Percentiles rank a stretch among this genome's conserved stretches.
Conservation (phyloP, 352 stramenopile genomes). For the Phytophthora fragariae region DNA sequence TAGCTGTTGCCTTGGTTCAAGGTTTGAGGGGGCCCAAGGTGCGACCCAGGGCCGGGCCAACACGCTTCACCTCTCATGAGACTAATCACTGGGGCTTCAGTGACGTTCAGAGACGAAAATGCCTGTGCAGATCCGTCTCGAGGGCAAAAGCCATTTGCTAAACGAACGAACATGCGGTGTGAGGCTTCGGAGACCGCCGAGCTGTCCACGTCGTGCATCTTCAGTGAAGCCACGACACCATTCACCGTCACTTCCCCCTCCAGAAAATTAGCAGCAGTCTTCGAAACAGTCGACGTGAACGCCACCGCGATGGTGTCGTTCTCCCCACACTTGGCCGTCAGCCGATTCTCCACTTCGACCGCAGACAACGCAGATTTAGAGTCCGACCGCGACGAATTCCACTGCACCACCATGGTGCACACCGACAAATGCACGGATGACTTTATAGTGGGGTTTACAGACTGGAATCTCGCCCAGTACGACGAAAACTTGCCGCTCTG, state of each 20-base stretch:
- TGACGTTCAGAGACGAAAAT: neutral
- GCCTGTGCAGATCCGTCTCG: constrained; percentile 22
- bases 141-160: constrained; percentile 34
- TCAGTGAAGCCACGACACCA: constrained; percentile 19
- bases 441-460: neutral
- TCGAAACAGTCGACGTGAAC: constrained; percentile 33
- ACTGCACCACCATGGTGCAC: constrained; percentile 41
- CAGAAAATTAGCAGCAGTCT: constrained; percentile 20
- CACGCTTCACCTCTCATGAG: neutral
- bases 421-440: constrained; percentile 3
- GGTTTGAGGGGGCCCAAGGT: neutral
- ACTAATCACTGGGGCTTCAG: neutral
- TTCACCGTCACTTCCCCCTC: constrained; percentile 31
- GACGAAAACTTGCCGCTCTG: constrained; percentile 24
- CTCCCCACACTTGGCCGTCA: constrained; percentile 22
- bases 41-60: neutral
- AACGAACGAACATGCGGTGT: constrained; percentile 42
- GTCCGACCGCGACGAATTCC: constrained; percentile 31
- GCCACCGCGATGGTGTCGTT: constrained; percentile 46
- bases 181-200: constrained; percentile 17
- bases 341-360: constrained; percentile 24
- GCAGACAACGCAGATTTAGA: constrained; percentile 10
- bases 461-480: constrained; percentile 44
- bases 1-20: constrained; percentile 1
- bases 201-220: constrained; percentile 25